phyloP scores from a whole-genome alignment of 495 filamentous ascomycete species.

The Filosporella fistucella region DNA sequence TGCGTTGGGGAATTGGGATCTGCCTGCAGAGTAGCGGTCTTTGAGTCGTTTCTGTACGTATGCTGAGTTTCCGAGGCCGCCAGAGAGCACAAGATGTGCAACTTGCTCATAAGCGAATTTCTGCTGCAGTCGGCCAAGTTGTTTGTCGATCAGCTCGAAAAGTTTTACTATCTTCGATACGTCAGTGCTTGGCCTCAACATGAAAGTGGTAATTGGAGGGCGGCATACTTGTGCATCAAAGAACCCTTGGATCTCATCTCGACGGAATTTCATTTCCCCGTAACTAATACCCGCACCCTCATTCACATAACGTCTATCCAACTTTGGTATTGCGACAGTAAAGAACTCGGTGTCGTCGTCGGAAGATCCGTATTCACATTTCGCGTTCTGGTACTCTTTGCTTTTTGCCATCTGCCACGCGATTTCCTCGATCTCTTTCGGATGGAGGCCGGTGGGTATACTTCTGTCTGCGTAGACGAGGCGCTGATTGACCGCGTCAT shows the following conservation, averaged over 20 bases:
- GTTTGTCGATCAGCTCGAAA: constrained; percentile 31
- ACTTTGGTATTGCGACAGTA: constrained; percentile 25
- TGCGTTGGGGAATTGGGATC: constrained; percentile 9
- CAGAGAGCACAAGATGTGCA: constrained; percentile 52
- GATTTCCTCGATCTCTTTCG: constrained; percentile 14
- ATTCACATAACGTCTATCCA: constrained; percentile 25
- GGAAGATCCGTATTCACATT: constrained; percentile 32
- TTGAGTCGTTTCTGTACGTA: constrained; percentile 48
- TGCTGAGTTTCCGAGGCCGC: constrained; percentile 60
- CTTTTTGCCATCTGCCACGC: constrained; percentile 25
- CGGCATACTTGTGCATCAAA: constrained; percentile 34
- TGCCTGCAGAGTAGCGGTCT: constrained; percentile 29
- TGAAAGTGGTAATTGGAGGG: not conserved
- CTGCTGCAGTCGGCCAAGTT: constrained; percentile 28
- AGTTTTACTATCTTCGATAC: constrained; percentile 23
- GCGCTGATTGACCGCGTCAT: constrained; percentile 8
- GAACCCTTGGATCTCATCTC: constrained; percentile 30
- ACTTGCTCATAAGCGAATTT: constrained; percentile 43
- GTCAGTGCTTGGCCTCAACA: not conserved
- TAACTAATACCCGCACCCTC: constrained; percentile 25
- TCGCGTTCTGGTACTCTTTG: constrained; percentile 23
- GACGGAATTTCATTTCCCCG: constrained; percentile 32
- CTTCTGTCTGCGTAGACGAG: constrained; percentile 12
- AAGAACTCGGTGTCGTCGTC: constrained; percentile 26
- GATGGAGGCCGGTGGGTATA: constrained; percentile 5